Evolutionary conservation across 2,329 filamentous ascomycete species (phyloP).

Genomic region (Ophiostoma piceae): DNA sequence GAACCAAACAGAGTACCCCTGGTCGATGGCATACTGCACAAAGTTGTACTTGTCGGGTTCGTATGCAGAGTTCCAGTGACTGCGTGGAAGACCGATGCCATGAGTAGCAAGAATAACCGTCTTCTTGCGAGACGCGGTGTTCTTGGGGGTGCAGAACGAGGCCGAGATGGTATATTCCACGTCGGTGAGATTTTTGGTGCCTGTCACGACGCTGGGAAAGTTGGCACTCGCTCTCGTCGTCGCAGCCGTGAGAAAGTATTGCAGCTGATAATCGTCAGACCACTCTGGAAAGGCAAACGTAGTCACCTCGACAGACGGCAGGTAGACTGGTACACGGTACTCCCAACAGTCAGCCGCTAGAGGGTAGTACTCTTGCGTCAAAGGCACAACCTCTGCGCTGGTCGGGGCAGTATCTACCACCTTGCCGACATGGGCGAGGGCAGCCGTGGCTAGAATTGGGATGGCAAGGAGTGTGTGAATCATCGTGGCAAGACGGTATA

Average conservation of each 20-base stretch:
- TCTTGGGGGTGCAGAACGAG: background rate
- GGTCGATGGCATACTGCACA: background rate
- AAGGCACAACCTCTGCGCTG: background rate
- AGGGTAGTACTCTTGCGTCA: background rate
- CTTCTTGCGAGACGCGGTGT: background rate
- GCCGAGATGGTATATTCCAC: background rate
- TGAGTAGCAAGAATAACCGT: background rate
- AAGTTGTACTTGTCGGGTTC: background rate
- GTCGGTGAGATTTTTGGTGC: background rate
- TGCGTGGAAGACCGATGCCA: background rate
- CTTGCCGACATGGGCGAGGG: background rate
- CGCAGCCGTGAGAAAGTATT: background rate
- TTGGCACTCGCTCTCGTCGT: background rate
- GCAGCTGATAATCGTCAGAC: background rate
- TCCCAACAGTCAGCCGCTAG: background rate
- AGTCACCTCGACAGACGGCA: background rate
- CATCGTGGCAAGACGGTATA: background rate
- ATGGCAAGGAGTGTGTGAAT: background rate
- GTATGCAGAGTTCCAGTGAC: background rate
- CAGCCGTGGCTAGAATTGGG: background rate
- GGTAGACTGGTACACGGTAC: background rate
- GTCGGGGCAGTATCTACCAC: background rate
- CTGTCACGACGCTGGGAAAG: background rate
- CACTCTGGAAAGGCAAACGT: constrained; percentile 1
- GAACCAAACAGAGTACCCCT: background rate